Conservation (phyloP, 768 basidiomycete genomes). For the Leucosporidium scottii region DNA sequence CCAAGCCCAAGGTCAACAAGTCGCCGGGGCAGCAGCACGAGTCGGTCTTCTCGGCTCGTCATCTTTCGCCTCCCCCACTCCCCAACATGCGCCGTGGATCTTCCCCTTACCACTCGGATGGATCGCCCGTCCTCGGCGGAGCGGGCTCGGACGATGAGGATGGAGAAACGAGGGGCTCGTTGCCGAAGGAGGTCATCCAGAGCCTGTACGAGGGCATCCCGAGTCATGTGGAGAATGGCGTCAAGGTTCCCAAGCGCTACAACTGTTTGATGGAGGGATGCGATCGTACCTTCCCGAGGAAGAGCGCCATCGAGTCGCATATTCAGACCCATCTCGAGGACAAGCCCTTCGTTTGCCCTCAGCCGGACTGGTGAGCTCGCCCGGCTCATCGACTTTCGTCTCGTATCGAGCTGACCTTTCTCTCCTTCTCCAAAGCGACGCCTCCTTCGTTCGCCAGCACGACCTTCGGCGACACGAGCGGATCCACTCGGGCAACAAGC, state of each 20-base stretch:
- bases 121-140: background rate
- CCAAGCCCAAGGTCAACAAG: constrained; percentile 40
- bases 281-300: constrained; percentile 37
- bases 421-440: constrained; percentile 34
- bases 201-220: constrained; percentile 40
- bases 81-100: constrained; percentile 14
- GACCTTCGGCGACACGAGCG: constrained; percentile 45
- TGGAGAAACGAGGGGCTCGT: constrained; percentile 6
- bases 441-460: constrained; percentile 47
- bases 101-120: constrained; percentile 22
- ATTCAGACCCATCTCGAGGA: constrained; percentile 48
- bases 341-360: constrained; percentile 45
- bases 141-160: constrained; percentile 20
- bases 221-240: constrained; percentile 11
- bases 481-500: constrained; percentile 45
- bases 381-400: background rate
- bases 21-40: constrained; percentile 37
- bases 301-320: constrained; percentile 45
- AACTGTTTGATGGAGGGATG: constrained; percentile 39
- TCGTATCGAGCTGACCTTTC: background rate
- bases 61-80: constrained; percentile 26
- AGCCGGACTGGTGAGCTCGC: constrained; percentile 43
- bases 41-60: constrained; percentile 27
- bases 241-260: constrained; percentile 35
- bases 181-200: constrained; percentile 39